Conservation (phyloP, 192 early-diverging fungal species). For the Thamnidium elegans region DNA sequence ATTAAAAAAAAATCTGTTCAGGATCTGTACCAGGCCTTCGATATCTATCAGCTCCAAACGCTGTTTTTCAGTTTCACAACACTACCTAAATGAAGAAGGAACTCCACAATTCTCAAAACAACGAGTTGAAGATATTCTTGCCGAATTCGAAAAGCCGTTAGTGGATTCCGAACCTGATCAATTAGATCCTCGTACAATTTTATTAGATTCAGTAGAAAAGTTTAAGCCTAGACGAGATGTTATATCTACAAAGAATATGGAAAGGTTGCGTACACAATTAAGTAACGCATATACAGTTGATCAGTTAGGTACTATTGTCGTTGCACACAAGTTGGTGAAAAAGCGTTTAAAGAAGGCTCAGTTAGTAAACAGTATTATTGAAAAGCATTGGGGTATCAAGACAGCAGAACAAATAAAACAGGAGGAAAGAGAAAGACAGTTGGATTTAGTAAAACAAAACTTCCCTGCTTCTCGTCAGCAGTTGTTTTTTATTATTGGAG, state of each 20-base stretch:
- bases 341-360: neutral
- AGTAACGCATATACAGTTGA: too few species aligned
- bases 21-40: neutral
- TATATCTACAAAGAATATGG: neutral
- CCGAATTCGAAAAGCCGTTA: too few species aligned
- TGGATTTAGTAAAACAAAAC: neutral
- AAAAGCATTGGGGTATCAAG: constrained; percentile 7
- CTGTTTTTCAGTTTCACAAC: too few species aligned
- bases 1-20: neutral
- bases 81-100: too few species aligned
- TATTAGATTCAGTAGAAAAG: neutral
- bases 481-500: constrained; percentile 18
- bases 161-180: too few species aligned
- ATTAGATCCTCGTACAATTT: too few species aligned
- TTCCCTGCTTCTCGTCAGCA: constrained; percentile 8
- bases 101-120: too few species aligned
- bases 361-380: neutral
- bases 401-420: neutral
- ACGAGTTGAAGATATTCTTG: too few species aligned
- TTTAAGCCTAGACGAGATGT: neutral
- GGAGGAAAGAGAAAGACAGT: neutral
- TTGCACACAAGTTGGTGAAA: too few species aligned
- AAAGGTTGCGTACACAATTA: too few species aligned
- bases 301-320: too few species aligned
- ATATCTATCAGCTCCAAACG: neutral